Base-by-base conservation (phyloP, 495 filamentous ascomycete species). In the Trypethelium eluteriae region DNA sequence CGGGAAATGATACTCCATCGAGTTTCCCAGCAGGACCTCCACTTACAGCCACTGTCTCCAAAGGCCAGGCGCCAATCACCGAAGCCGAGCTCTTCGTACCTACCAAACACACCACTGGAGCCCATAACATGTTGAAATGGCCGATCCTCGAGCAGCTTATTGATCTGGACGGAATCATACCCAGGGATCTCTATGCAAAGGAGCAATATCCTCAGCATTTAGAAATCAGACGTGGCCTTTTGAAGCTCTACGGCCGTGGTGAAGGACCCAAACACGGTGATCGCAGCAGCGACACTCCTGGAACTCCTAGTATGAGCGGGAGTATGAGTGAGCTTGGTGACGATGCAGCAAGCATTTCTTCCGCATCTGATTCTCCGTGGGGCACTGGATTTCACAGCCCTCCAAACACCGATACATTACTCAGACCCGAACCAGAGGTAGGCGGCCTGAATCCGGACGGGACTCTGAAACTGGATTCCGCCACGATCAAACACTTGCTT, bases 181-280 rank as follows among this genome's bases (percentile, higher is more conserved):
- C 76, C 76, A 4, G 74, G 92, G 62, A 78, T 88, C 6, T 68
- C 74, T 38, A 76, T 74, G 75, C 65, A 70, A 79, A 70, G 76
- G 74, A 71, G 71, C 34, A 65, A 67, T 71, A 85, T 79, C 38
- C 76, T 80, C 46, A 77, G 81, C 46, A 83, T 83, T 66, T 92
- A 91, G 77, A 79, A 85, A 35, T 78, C 85, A 61, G 93, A 97
- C 86, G 91, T 6, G 92, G 92, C 4, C 75, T 91, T 16, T 81
- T 95, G 12, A 84, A 87, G 35, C 75, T 95, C 44, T 93, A 87
- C 74, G 91, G 91, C 16, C 84, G 88, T 67, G 92, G 92, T 2
- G 90, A 93, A 73, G 89, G 86, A 36, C 87, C 87, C 68, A 75
- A 73, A 66, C 67, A 69, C 67, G 53, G 75, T 47, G 70, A 64